Conservation (phyloP, 441 rosid genomes). For the Jatropha podagrica region DNA sequence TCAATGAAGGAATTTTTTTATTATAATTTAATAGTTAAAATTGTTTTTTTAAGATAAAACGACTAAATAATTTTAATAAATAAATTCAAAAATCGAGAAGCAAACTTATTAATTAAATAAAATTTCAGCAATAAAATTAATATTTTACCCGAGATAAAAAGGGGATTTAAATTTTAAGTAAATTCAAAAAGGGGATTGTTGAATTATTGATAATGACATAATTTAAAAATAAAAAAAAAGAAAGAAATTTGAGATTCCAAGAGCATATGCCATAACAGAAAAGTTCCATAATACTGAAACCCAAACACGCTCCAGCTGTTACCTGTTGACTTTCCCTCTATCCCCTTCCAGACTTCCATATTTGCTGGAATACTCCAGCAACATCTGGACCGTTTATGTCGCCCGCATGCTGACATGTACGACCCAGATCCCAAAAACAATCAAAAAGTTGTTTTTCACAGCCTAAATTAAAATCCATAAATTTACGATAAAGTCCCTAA, state of each 20-base stretch:
- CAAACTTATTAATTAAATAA: too few relatives aligned
- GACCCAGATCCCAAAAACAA: conserved; percentile 16
- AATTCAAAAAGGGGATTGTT: too few relatives aligned
- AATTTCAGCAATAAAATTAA: too few relatives aligned
- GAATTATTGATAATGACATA: too few relatives aligned
- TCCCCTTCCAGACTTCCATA: neutral
- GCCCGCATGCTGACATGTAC: conserved; percentile 14
- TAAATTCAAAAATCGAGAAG: too few relatives aligned
- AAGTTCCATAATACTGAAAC: neutral
- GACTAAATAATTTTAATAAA: too few relatives aligned
- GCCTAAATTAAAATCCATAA: neutral
- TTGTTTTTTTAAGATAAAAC: too few relatives aligned
- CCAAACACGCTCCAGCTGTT: conserved; percentile 3
- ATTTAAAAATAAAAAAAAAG: neutral
- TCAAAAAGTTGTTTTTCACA: neutral
- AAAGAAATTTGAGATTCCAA: neutral
- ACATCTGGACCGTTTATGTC: conserved; percentile 27
- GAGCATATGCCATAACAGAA: neutral
- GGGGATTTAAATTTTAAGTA: too few relatives aligned
- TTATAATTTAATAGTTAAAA: too few relatives aligned
- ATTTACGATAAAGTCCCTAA: neutral
- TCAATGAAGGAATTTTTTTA: too few relatives aligned
- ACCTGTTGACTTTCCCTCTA: neutral
- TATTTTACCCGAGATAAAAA: too few relatives aligned
- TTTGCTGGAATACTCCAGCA: conserved; percentile 2